Percentiles rank a stretch among this genome's conserved stretches.
Conservation (phyloP, 2,329 filamentous ascomycete genomes). For the Cercospora sp. region DNA sequence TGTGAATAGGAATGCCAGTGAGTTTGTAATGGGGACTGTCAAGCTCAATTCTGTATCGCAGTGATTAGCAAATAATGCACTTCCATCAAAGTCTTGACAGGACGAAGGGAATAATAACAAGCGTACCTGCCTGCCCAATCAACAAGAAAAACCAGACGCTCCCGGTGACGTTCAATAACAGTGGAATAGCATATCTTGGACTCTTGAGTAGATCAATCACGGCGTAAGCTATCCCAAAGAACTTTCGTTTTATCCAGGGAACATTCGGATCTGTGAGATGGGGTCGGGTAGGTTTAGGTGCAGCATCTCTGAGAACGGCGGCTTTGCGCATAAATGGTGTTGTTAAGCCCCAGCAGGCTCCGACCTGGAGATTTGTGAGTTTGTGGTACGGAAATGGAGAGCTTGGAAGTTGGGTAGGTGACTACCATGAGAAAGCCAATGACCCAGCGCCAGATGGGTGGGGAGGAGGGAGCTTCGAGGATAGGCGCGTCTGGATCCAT, state of each 20-base stretch:
- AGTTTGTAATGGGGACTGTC: slow-evolving; percentile 93
- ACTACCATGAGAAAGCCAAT: slow-evolving; percentile 76
- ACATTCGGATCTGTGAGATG: slow-evolving; percentile 46
- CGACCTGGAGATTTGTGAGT: slow-evolving; percentile 49
- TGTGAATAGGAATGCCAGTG: slow-evolving; percentile 91
- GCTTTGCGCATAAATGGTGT: slow-evolving; percentile 86
- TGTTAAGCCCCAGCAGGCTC: slow-evolving; percentile 88
- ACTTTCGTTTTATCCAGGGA: slow-evolving; percentile 63
- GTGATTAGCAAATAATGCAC: background rate
- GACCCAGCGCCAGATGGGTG: slow-evolving; percentile 72
- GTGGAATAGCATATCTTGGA: slow-evolving; percentile 79
- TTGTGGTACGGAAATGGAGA: background rate
- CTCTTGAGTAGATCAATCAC: slow-evolving; percentile 77
- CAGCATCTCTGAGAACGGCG: slow-evolving; percentile 58
- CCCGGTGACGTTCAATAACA: slow-evolving; percentile 86
- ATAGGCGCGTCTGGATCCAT: slow-evolving; percentile 37
- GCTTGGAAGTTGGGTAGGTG: background rate
- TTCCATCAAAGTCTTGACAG: background rate
- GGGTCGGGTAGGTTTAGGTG: slow-evolving; percentile 53
- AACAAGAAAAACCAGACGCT: slow-evolving; percentile 96
- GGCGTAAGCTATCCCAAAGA: slow-evolving; percentile 69
- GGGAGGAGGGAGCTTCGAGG: slow-evolving; percentile 28
- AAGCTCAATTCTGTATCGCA: slow-evolving; percentile 72
- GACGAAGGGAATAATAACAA: slow-evolving; percentile 29
- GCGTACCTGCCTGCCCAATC: slow-evolving; percentile 84